A percentile compares a stretch with the other conserved stretches of the same genome.
These are phyloP conservation scores for Eimeria praecox DNA, from an alignment of 169 alveolate genomes.

Conservation along the genomic window DNA sequence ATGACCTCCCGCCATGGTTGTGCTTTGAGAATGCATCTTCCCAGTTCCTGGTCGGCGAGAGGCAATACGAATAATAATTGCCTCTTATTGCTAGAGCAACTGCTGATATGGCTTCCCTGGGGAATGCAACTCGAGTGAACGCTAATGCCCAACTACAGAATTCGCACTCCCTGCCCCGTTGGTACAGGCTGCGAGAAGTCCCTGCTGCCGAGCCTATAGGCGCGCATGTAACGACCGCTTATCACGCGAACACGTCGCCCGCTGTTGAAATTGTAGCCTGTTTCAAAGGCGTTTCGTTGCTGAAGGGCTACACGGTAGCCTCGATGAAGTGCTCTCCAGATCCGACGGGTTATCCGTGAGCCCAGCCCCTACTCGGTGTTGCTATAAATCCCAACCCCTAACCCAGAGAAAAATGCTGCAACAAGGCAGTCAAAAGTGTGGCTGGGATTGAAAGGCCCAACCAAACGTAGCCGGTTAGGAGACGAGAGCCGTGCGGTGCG, in stretches of 20 bases:
- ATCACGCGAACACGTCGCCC: neutral
- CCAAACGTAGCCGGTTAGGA: neutral
- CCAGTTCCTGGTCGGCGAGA: neutral
- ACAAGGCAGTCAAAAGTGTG: neutral
- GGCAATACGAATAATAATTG: neutral
- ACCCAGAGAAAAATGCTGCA: neutral
- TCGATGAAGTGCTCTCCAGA: neutral
- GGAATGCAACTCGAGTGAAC: neutral
- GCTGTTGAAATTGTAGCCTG: neutral
- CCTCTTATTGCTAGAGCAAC: neutral
- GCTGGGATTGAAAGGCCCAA: neutral
- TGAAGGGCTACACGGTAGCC: neutral
- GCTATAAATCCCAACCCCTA: neutral
- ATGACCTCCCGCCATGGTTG: conserved; percentile 14
- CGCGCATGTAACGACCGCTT: neutral
- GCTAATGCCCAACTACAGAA: neutral
- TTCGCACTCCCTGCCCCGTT: neutral
- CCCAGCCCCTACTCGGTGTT: neutral
- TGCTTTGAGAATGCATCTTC: neutral
- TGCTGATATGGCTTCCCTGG: neutral
- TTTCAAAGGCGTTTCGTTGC: neutral
- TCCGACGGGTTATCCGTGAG: neutral
- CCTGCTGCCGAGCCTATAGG: neutral
- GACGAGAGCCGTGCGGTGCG: neutral
- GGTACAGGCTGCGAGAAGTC: neutral